These are phyloP conservation scores for Cercospora sp. DNA, from an alignment of 2,329 filamentous ascomycete genomes.

Conservation along the genomic window DNA sequence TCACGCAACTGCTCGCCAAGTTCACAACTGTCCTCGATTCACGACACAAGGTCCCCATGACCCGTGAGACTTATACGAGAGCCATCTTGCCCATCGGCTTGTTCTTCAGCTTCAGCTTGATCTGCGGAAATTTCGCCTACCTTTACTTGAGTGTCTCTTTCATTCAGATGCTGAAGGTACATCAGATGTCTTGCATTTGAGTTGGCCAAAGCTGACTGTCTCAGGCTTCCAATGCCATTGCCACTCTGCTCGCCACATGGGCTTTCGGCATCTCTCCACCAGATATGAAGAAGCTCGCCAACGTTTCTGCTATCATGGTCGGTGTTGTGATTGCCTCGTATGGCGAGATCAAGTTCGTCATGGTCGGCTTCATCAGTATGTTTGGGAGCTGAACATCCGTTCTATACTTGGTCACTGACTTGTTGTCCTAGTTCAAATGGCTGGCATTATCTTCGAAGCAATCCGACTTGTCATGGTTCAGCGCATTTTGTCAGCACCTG, in stretches of 20 bases:
- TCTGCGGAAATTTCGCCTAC: conserved; percentile 94
- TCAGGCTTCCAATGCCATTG: conserved; percentile 82
- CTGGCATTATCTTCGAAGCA: conserved; percentile 78
- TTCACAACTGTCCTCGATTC: conserved; percentile 90
- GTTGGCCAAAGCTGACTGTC: background rate
- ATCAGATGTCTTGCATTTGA: too few species aligned
- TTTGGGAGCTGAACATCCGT: background rate
- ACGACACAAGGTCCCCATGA: conserved; percentile 96
- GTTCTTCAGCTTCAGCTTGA: conserved; percentile 94
- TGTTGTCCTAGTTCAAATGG: conserved; percentile 63
- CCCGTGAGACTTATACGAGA: conserved; percentile 83
- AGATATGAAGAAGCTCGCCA: conserved; percentile 82
- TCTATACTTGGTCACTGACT: background rate
- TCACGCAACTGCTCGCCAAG: conserved; percentile 89
- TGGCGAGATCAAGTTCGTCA: conserved; percentile 91
- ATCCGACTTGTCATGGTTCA: conserved; percentile 82
- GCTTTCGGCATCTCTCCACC: conserved; percentile 78
- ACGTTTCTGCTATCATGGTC: conserved; percentile 90
- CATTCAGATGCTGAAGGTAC: conserved; percentile 93
- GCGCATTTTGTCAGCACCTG: conserved; percentile 74
- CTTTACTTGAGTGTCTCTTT: conserved; percentile 94
- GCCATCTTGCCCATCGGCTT: conserved; percentile 93
- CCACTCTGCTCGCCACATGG: conserved; percentile 88
- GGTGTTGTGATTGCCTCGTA: conserved; percentile 93
- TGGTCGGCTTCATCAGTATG: conserved; percentile 65